Percentiles rank a stretch among this genome's conserved stretches.
phyloP scores from a whole-genome alignment of 148 eudicot species.

The Rhododendron mucronatum region DNA sequence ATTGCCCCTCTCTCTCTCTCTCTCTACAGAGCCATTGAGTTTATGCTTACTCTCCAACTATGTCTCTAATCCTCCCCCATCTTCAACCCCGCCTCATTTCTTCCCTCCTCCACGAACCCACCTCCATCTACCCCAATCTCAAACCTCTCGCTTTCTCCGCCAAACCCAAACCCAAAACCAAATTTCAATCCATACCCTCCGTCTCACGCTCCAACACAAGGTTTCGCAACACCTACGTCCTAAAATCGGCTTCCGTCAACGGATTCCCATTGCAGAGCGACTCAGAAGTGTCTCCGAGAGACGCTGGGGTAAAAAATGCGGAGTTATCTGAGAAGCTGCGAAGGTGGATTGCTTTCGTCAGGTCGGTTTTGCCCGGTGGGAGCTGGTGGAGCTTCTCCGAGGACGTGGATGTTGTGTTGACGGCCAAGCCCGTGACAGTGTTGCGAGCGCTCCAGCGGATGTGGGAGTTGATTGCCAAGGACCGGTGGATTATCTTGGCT shows the following conservation, averaged over 20 bases:
- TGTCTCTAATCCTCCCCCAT: conserved; percentile 34
- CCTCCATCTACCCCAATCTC: background rate
- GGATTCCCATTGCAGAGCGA: conserved; percentile 27
- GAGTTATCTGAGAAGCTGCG: conserved; percentile 31
- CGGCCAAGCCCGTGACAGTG: conserved; percentile 85
- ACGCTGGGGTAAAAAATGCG: background rate
- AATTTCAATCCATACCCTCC: conserved; percentile 10
- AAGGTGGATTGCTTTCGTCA: conserved; percentile 25
- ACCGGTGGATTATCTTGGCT: conserved; percentile 78
- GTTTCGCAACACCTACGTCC: conserved; percentile 7
- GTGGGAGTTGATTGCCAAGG: conserved; percentile 71
- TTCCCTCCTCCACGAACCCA: conserved; percentile 11
- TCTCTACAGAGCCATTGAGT: background rate
- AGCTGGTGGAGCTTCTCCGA: conserved; percentile 78
- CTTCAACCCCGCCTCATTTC: conserved; percentile 13
- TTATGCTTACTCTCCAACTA: conserved; percentile 17
- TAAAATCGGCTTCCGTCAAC: conserved; percentile 45
- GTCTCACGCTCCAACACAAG: background rate
- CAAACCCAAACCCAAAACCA: background rate
- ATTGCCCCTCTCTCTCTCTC: background rate
- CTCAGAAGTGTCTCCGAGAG: background rate
- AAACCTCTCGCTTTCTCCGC: conserved; percentile 11
- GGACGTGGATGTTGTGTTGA: conserved; percentile 30
- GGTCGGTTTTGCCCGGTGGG: conserved; percentile 73
- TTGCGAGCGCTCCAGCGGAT: conserved; percentile 68